These are phyloP conservation scores for Achlya hypogyna DNA, from an alignment of 352 stramenopile genomes.

Conservation along the genomic window DNA sequence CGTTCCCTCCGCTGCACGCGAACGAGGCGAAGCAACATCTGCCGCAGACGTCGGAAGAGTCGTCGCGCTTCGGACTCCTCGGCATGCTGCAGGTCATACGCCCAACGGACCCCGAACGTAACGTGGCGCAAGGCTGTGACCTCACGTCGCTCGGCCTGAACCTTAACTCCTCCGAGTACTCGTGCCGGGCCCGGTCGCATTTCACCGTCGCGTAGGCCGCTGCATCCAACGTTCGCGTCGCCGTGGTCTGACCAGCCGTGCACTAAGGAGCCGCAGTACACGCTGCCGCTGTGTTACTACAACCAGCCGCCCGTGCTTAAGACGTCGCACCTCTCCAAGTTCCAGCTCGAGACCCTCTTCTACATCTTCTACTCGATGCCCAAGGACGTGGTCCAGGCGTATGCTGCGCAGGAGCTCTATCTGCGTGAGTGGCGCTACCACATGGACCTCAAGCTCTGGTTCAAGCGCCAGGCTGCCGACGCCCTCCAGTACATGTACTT, in stretches of 20 bases:
- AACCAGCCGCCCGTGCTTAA: conserved; percentile 95
- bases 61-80: conserved; percentile 43
- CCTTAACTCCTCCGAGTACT: conserved; percentile 73
- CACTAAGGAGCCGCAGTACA: conserved; percentile 78
- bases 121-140: conserved; percentile 66
- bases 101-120: conserved; percentile 58
- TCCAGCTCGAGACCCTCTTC: conserved; percentile 98
- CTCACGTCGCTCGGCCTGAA: conserved; percentile 76
- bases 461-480: conserved; percentile 64
- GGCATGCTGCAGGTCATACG: conserved; percentile 78
- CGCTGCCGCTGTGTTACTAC: conserved; percentile 80
- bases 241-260: conserved; percentile 62
- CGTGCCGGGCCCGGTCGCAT: not conserved
- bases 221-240: conserved; percentile 76
- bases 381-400: conserved; percentile 94
- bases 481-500: conserved; percentile 91
- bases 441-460: conserved; percentile 95
- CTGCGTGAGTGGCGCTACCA: conserved; percentile 97
- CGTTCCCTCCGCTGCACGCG: not conserved
- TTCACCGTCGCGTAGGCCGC: conserved; percentile 28
- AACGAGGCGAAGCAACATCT: not conserved
- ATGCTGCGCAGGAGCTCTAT: conserved; percentile 83
- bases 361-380: conserved; percentile 99
- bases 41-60: not conserved
- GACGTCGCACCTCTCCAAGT: conserved; percentile 96